Conservation (phyloP, 306 rosid genomes). For the Vigna hirtella region DNA sequence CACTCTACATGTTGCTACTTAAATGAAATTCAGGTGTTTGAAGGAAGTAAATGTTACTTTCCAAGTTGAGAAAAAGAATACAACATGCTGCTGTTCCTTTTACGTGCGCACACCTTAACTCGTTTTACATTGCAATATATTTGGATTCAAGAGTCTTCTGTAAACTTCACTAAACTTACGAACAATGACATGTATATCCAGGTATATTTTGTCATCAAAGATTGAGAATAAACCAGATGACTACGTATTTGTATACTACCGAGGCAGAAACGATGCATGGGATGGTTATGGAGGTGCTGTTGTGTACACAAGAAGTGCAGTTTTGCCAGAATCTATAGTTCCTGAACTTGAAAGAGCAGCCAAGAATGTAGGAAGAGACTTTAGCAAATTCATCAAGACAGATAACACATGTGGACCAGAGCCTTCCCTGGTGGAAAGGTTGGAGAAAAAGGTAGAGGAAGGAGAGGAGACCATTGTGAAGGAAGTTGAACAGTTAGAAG, state of each 20-base stretch:
- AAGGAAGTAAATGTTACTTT: constrained; percentile 31
- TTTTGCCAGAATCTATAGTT: constrained; percentile 76
- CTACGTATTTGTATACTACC: constrained; percentile 84
- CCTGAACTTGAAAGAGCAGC: constrained; percentile 82
- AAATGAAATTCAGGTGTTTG: constrained; percentile 17
- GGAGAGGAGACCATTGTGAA: constrained; percentile 76
- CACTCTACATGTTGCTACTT: not conserved
- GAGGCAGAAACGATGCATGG: constrained; percentile 98
- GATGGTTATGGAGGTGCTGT: constrained; percentile 98
- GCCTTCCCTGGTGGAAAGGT: constrained; percentile 86
- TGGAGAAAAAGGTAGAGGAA: constrained; percentile 85
- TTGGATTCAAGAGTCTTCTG: not conserved
- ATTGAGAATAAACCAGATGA: constrained; percentile 79
- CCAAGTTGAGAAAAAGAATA: constrained; percentile 12
- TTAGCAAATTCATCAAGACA: constrained; percentile 70
- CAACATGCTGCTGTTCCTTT: constrained; percentile 26
- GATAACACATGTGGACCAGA: constrained; percentile 95
- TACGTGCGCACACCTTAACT: constrained; percentile 24
- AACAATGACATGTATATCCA: constrained; percentile 42
- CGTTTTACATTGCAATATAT: not conserved
- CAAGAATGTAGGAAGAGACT: constrained; percentile 81
- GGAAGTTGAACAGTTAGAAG: constrained; percentile 85
- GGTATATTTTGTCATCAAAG: constrained; percentile 83
- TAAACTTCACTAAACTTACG: not conserved
- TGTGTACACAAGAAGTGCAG: constrained; percentile 83